Conservation (phyloP, 2,329 filamentous ascomycete genomes). For the Cladophialophora carrionii region DNA sequence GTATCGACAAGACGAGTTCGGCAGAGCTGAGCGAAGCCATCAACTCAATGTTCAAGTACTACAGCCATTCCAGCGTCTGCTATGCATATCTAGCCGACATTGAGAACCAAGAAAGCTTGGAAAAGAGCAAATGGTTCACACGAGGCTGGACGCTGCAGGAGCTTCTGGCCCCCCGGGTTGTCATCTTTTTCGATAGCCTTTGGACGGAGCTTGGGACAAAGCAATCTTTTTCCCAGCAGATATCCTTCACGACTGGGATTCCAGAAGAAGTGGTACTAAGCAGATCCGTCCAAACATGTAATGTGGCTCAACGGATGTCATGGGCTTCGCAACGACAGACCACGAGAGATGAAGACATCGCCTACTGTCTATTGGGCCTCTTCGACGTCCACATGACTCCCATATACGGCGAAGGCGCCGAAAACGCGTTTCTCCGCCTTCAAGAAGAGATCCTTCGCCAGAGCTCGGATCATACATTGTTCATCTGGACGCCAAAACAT, state of each 20-base stretch:
- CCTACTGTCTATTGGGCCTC: constrained; percentile 51
- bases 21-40: constrained; percentile 35
- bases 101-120: not conserved
- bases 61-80: constrained; percentile 34
- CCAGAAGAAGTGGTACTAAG: not conserved
- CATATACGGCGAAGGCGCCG: constrained; percentile 46
- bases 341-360: constrained; percentile 46
- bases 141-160: constrained; percentile 10
- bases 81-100: constrained; percentile 29
- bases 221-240: not conserved
- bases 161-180: constrained; percentile 8
- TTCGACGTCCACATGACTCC: constrained; percentile 51
- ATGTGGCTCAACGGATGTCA: constrained; percentile 46
- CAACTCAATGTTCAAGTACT: constrained; percentile 37
- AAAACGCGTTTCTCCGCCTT: constrained; percentile 29
- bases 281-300: not conserved
- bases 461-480: constrained; percentile 37
- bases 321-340: constrained; percentile 46
- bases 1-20: constrained; percentile 36
- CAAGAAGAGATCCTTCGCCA: constrained; percentile 38
- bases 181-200: constrained; percentile 22
- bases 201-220: constrained; percentile 20
- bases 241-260: not conserved
- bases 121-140: constrained; percentile 10
- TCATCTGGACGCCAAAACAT: constrained; percentile 29